phyloP scores from a whole-genome alignment of 2,329 filamentous ascomycete genomes.

The Davidsoniella eucalypti region DNA sequence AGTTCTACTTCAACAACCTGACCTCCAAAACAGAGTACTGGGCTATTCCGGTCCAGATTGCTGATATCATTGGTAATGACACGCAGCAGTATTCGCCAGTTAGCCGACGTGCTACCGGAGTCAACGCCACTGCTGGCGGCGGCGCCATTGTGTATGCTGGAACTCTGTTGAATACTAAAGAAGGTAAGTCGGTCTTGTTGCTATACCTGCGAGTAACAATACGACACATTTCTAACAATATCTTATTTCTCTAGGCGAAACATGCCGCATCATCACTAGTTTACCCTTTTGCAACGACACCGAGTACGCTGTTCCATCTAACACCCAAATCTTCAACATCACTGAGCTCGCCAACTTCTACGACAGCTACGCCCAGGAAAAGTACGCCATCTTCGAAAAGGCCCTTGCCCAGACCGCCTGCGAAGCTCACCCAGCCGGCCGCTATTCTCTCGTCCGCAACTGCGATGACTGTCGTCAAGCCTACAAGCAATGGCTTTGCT shows the following conservation, averaged over 20 bases:
- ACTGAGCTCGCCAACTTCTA: constrained; percentile 54
- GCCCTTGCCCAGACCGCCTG: constrained; percentile 74
- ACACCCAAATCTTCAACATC: constrained; percentile 44
- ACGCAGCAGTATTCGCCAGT: constrained; percentile 18
- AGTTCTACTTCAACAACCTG: constrained; percentile 69
- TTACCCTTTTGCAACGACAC: constrained; percentile 79
- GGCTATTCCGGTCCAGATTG: constrained; percentile 53
- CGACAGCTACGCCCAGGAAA: constrained; percentile 52
- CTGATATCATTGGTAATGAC: constrained; percentile 29
- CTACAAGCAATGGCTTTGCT: constrained; percentile 93
- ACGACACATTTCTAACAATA: neutral
- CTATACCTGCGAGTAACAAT: no score
- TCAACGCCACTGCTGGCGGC: constrained; percentile 32
- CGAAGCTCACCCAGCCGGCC: constrained; percentile 53
- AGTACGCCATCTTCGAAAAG: constrained; percentile 66
- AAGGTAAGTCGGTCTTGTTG: constrained; percentile 35
- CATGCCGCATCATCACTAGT: constrained; percentile 73
- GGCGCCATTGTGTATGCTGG: constrained; percentile 59
- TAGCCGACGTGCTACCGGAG: constrained; percentile 10
- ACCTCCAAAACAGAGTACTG: constrained; percentile 55
- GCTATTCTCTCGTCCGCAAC: constrained; percentile 63
- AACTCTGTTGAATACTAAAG: constrained; percentile 63
- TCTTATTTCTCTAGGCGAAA: constrained; percentile 37
- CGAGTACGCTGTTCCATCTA: constrained; percentile 81
- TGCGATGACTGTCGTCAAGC: constrained; percentile 62